Base-by-base conservation (phyloP, 257 asterid genomes). In the Schizonepeta tenuifolia region DNA sequence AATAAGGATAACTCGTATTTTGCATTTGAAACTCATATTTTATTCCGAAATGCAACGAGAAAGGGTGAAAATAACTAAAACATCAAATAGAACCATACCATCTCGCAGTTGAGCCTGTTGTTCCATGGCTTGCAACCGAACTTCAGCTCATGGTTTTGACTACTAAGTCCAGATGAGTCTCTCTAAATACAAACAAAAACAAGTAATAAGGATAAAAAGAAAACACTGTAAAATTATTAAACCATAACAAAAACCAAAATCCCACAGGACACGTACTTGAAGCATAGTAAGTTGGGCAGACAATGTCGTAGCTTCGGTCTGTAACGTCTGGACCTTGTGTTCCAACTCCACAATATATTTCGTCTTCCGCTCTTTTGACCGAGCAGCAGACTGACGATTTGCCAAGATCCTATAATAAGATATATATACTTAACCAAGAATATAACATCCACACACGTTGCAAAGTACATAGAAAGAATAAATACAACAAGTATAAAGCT, bases 21-120 rank as follows among this genome's bases (percentile, higher is more conserved):
- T 53, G 38, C 44, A 33, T 63, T 63, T 7, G 56, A 57, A 46
- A 44, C 38, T 21, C 40, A 15, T 13, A 38, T 31, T 2, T 35
- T 11, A 5, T 40, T 6, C 41, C 17, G 50, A 14, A 31, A 40
- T 33, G 46, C 9, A 40, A 56, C 24, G 28, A 9, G 41, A 22
- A 7, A 51, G 22, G 35, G 57, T 31, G 12, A 12, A 24, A 24
- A 50, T 65, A 60, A 11, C 38, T 56, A 12, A 60, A 53, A 35
- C n/a, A 24, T 14, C n/a, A 40, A 41, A 22, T n/a, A 14, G 22
- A 38, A 47, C 11, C 17, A 54, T 87, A 89, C 96, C 93, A 63
- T 89, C 94, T 58, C 90, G 81, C 74, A 89, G 91, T 50, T 87
- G 94, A 43, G 92, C 94, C 75, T 89, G 96, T 77, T 89, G 96